Conservation (phyloP, 495 filamentous ascomycete species). For the Neurospora sp. region DNA sequence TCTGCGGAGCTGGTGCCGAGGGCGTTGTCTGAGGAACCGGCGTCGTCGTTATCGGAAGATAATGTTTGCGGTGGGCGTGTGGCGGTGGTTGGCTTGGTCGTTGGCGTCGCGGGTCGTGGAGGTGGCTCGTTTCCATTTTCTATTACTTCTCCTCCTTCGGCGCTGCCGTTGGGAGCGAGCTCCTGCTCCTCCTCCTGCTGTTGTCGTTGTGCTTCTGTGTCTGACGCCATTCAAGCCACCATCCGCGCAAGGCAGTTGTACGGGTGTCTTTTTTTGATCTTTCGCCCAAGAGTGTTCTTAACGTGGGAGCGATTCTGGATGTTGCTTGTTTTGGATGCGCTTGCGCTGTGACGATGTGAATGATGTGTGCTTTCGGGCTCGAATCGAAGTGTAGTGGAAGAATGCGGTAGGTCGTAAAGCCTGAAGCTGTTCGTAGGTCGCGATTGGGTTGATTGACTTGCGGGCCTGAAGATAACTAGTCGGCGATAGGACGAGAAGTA, state of each 20-base stretch:
- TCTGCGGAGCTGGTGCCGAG: neutral
- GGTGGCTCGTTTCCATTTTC: neutral
- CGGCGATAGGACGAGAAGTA: neutral
- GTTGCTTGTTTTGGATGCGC: neutral
- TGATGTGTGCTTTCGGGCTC: neutral
- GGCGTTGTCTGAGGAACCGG: neutral
- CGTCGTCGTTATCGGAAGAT: neutral
- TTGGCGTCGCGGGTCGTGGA: neutral
- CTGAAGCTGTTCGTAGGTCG: neutral
- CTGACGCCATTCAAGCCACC: slow-evolving; percentile 26
- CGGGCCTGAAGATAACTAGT: neutral
- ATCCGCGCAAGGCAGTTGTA: neutral
- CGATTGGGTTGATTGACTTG: neutral
- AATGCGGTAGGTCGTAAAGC: neutral
- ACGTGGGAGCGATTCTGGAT: neutral
- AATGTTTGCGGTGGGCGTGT: neutral
- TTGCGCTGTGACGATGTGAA: neutral
- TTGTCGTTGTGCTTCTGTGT: slow-evolving; percentile 4
- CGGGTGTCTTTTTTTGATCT: neutral
- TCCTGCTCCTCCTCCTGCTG: neutral
- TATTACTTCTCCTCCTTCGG: neutral
- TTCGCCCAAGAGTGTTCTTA: neutral
- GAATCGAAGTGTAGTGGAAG: neutral
- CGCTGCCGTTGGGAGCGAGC: neutral
- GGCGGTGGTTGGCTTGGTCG: neutral